Conservation (phyloP, 768 basidiomycete species). For the Boletus fagicola region DNA sequence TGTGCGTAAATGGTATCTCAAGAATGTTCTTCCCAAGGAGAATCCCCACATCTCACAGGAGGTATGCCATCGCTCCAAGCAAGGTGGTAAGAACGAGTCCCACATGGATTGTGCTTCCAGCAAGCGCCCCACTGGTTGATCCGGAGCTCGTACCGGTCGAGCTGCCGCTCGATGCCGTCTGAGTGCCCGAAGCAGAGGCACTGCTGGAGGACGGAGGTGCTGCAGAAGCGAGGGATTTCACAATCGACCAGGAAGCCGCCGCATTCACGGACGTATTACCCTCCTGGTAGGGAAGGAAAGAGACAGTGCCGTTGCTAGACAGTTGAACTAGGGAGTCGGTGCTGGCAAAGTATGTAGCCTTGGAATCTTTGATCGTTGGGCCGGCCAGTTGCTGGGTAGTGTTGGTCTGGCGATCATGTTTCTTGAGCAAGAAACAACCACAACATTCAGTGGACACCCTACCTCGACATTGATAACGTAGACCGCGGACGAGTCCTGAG, state of each 20-base stretch:
- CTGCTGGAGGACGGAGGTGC: slow-evolving; percentile 36
- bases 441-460: not conserved
- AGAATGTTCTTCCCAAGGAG: not conserved
- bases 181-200: slow-evolving; percentile 21
- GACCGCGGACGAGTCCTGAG: slow-evolving; percentile 67
- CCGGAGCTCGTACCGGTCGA: slow-evolving; percentile 15
- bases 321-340: slow-evolving; percentile 65
- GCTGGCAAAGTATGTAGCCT: slow-evolving; percentile 63
- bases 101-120: slow-evolving; percentile 11
- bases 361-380: slow-evolving; percentile 57
- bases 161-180: slow-evolving; percentile 11
- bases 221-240: slow-evolving; percentile 44
- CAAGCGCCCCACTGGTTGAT: slow-evolving; percentile 14
- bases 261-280: slow-evolving; percentile 44
- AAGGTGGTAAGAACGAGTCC: slow-evolving; percentile 14
- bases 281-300: slow-evolving; percentile 57
- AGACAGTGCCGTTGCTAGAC: slow-evolving; percentile 55
- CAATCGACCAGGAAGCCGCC: slow-evolving; percentile 47
- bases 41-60: slow-evolving; percentile 10
- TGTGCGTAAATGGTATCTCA: slow-evolving; percentile 9
- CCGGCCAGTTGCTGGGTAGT: slow-evolving; percentile 59
- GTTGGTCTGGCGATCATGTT: slow-evolving; percentile 47
- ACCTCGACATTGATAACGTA: slow-evolving; percentile 74
- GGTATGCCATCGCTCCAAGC: slow-evolving; percentile 14
- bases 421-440: slow-evolving; percentile 4